These are phyloP conservation scores for Globisporangium lucens DNA, from an alignment of 352 stramenopile species.

Conservation along the genomic window DNA sequence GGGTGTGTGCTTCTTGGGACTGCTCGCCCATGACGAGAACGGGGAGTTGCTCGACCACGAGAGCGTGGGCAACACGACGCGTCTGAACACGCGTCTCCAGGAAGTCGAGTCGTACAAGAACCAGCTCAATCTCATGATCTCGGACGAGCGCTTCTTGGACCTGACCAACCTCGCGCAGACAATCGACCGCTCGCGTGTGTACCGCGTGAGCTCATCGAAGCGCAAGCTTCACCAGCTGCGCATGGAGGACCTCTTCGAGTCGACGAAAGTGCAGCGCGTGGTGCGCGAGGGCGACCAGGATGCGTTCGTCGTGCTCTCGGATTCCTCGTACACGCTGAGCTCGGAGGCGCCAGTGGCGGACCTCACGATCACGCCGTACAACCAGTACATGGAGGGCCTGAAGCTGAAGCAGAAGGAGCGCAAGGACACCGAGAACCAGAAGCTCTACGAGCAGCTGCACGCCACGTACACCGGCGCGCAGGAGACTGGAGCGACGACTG, in stretches of 20 bases:
- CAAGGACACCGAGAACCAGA: slow-evolving; percentile 28
- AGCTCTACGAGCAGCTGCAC: slow-evolving; percentile 31
- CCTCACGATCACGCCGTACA: slow-evolving; percentile 51
- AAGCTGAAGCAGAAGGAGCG: slow-evolving; percentile 23
- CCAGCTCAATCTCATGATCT: slow-evolving; percentile 80
- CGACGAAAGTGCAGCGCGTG: slow-evolving; percentile 61
- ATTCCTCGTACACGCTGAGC: slow-evolving; percentile 25
- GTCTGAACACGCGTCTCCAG: slow-evolving; percentile 34
- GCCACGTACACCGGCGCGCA: slow-evolving; percentile 13
- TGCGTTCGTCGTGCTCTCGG: slow-evolving; percentile 49
- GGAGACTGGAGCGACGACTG: neutral
- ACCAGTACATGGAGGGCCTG: slow-evolving; percentile 39
- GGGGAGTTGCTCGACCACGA: slow-evolving; percentile 34
- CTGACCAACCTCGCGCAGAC: slow-evolving; percentile 47
- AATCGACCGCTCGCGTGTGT: slow-evolving; percentile 65
- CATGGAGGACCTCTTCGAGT: slow-evolving; percentile 64
- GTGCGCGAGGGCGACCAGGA: slow-evolving; percentile 60
- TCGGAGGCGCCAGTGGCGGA: slow-evolving; percentile 32
- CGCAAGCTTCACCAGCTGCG: slow-evolving; percentile 57
- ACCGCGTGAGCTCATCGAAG: slow-evolving; percentile 61
- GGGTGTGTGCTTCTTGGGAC: slow-evolving; percentile 66
- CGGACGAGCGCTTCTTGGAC: slow-evolving; percentile 61
- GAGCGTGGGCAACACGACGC: slow-evolving; percentile 27
- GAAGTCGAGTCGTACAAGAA: slow-evolving; percentile 63
- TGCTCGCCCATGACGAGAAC: slow-evolving; percentile 56